Evolutionary conservation across 2,329 filamentous ascomycete species (phyloP).

Genomic region (Botrytis porri): DNA sequence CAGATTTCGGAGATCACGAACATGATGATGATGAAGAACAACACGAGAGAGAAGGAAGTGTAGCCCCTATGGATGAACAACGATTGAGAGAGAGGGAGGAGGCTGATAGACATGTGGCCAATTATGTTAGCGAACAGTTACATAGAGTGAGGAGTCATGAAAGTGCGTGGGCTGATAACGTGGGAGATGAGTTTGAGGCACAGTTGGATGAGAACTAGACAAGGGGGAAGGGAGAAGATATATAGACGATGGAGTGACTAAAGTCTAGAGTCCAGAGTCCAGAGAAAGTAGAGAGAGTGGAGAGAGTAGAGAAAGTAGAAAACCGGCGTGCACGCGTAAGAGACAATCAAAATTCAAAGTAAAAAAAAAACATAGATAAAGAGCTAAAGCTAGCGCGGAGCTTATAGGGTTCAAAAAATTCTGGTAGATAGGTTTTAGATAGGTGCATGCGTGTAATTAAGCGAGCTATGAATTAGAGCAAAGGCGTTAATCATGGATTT

Average conservation of each 20-base stretch:
- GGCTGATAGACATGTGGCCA: slow-evolving; percentile 69
- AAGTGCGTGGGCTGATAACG: slow-evolving; percentile 36
- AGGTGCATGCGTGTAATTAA: neutral
- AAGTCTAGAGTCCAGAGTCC: neutral
- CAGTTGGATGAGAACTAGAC: slow-evolving; percentile 44
- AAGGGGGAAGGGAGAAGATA: neutral
- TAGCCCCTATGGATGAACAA: slow-evolving; percentile 53
- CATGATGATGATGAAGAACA: slow-evolving; percentile 29
- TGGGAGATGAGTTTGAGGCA: slow-evolving; percentile 62
- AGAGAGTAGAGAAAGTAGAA: neutral
- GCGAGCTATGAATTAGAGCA: neutral
- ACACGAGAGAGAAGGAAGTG: slow-evolving; percentile 41
- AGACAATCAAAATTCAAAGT: neutral
- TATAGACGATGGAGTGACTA: neutral
- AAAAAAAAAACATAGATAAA: neutral
- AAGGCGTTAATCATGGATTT: neutral
- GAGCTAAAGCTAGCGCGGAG: neutral
- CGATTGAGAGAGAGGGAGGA: slow-evolving; percentile 49
- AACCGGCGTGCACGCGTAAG: neutral
- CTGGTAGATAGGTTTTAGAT: neutral
- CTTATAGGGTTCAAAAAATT: neutral
- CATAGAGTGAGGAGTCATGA: slow-evolving; percentile 62
- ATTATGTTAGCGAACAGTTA: slow-evolving; percentile 80
- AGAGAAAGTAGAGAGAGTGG: neutral
- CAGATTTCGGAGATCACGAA: slow-evolving; percentile 60